A percentile compares a stretch with the other conserved stretches of the same genome.
Conservation (phyloP, 805 yeast species). For the Clavispora santaluciae region DNA sequence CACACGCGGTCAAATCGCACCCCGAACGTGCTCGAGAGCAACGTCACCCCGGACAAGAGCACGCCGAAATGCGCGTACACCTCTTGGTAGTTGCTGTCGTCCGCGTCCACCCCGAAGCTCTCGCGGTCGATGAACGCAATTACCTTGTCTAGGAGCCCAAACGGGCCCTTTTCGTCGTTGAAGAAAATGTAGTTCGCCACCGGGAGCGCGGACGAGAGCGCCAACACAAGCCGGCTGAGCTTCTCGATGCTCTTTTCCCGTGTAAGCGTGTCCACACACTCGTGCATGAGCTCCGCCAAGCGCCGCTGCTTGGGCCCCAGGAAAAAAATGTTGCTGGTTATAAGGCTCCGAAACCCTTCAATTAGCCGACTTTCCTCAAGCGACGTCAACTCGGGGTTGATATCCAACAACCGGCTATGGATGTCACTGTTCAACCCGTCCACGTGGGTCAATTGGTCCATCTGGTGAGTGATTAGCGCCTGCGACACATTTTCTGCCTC, state of each 20-base stretch:
- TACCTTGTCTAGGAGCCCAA: constrained; percentile 19
- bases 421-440: constrained; percentile 15
- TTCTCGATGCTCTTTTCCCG: constrained; percentile 19
- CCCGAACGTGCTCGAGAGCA: constrained; percentile 22
- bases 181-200: constrained; percentile 13
- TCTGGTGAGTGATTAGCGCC: constrained; percentile 23
- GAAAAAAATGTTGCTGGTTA: constrained; percentile 9
- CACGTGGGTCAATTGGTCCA: constrained; percentile 18
- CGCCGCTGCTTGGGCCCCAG: constrained; percentile 18
- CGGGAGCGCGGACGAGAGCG: constrained; percentile 11
- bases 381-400: constrained; percentile 37
- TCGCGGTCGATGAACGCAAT: constrained; percentile 16
- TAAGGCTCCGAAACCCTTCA: constrained; percentile 22
- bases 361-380: constrained; percentile 35
- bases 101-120: constrained; percentile 36
- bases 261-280: constrained; percentile 7
- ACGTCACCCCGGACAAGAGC: constrained; percentile 34
- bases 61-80: constrained; percentile 65
- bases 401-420: constrained; percentile 26
- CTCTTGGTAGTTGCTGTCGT: constrained; percentile 60
- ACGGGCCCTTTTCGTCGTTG: constrained; percentile 12
- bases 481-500: constrained; percentile 21
- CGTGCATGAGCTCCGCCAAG: constrained; percentile 16
- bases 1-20: constrained; percentile 22
- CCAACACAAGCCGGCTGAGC: constrained; percentile 21